A percentile compares a stretch with the other conserved stretches of the same genome.
These are phyloP conservation scores for Pestalotiopsis sp. DNA, from an alignment of 2,329 filamentous ascomycete species.

Conservation along the genomic window DNA sequence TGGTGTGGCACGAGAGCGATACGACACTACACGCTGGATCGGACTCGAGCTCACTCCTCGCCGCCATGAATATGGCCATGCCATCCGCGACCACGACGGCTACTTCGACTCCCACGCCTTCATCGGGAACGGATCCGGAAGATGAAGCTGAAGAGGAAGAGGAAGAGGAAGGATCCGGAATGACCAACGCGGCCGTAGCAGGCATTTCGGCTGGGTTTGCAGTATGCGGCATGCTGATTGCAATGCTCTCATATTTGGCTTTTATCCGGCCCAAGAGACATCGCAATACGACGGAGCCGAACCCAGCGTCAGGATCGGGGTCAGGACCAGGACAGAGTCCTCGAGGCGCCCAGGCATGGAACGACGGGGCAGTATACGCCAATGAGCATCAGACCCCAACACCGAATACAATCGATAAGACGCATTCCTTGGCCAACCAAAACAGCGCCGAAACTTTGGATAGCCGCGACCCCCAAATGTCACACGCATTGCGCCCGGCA, in stretches of 20 bases:
- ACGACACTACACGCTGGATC: slow-evolving; percentile 8
- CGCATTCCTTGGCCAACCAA: not conserved
- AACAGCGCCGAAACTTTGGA: not conserved
- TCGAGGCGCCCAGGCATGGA: not conserved
- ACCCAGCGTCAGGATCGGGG: not conserved
- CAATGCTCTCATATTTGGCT: not conserved
- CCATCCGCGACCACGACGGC: not conserved
- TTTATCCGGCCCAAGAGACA: slow-evolving; percentile 2
- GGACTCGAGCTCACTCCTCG: slow-evolving; percentile 12
- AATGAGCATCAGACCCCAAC: not conserved
- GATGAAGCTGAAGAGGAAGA: not conserved
- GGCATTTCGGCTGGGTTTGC: slow-evolving; percentile 8
- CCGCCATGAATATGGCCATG: slow-evolving; percentile 11
- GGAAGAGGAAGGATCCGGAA: not conserved
- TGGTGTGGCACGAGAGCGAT: slow-evolving; percentile 14
- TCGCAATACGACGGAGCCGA: not conserved
- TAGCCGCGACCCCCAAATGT: not conserved
- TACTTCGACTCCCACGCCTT: not conserved
- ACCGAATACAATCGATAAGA: not conserved
- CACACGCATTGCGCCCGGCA: not conserved
- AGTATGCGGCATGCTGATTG: slow-evolving; percentile 7
- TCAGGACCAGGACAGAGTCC: not conserved
- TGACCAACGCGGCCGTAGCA: not conserved
- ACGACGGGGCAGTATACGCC: not conserved
- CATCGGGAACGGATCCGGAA: not conserved